Evolutionary conservation across 176 grass and related monocot species (phyloP), one percentile per base, ranked within the genome.

Genomic region (Ananas comosus): DNA sequence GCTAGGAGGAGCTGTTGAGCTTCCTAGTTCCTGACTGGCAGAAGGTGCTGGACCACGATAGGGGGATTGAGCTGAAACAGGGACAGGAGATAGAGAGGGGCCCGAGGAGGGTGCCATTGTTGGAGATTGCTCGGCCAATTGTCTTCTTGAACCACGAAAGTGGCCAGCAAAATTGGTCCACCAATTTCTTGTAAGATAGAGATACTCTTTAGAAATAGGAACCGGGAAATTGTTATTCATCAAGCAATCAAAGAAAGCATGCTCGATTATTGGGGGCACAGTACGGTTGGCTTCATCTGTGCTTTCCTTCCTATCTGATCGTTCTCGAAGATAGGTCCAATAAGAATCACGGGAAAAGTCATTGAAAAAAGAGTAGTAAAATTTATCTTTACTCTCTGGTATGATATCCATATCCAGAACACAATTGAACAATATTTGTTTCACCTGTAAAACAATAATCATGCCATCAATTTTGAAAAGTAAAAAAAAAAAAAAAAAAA

Each of bases 371-470:
- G 83, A 72, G 51, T 84, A 79, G 58, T 73, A 22, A 65, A 84
- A 84, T 61, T 79, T 77, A 16, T 51, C 79, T 68, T 69, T 84
- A 74, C 83, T 65, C 9, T 84, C 69, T 69, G 87, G 53, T 79
- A 82, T 72, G 73, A 66, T 68, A 74, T 73, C 78, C 50, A 7
- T 66, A 77, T 83, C 75, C 29, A 89, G 51, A 25, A 78, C 85
- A 57, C 92, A 91, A 81, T 68, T 74, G 21, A 69, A 18, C 68
- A 72, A 86, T 47, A 85, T 47, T 22, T 84, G 64, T 69, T 80
- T 86, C 63, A 91, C 85, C 92, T 91, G 64, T 33, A 74, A 69
- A 64, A 49, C 4, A 51, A 53, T 51, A 73, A 49, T 64, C 51
- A 10, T 18, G 23, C 50, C 21, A 29, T 13, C 22, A 25, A 33